Base-by-base conservation (phyloP, 2,329 filamentous ascomycete genomes). In the Fusarium haematococcum region DNA sequence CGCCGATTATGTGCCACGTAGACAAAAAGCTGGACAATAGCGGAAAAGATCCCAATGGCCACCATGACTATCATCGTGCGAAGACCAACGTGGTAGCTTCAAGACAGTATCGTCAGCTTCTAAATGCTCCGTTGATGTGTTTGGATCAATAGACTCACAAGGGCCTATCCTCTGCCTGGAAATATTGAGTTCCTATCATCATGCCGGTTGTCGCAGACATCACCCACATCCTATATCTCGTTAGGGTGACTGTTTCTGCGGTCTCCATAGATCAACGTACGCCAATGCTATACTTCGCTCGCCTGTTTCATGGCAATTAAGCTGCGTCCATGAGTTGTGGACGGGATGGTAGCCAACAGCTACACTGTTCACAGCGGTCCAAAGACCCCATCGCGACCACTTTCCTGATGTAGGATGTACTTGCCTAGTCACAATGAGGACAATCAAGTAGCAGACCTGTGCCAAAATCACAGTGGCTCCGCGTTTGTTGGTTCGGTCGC, bases 281-380 rank as follows among this genome's bases (percentile, higher is more conserved):
- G 87, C 86, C 56, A 89, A 84, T 23, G 80, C 82, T 60, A 89
- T 86, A 16, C 70, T 71, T 27, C 67, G 37, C 32, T 71, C 69
- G 18, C 52, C 59, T 25, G 67, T 75, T 20, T 85, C 84, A 16
- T 79, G 80, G 71, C 87, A 88, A 71, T 89, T 89, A 8, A 88
- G 78, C 74, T 88, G 86, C 20, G 87, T 80, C 87, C 87, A 89
- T 0, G 85, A 83, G 76, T 89, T 89, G 64, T 88, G 86, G 1
- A 87, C 82, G 0, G 87, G 87, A 76, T 89, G 87, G 70, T 89
- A 89, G 0, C 87, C 85, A 10, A 89, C 87, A 0, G 87, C 86
- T 41, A 89, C 84, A 2, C 80, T 80, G 75, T 89, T 89, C 4
- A 88, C 82, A 0, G 81, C 81, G 4, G 87, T 89, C 87, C 87